Base-by-base conservation (phyloP, 768 basidiomycete species). In the Mycena crocata region DNA sequence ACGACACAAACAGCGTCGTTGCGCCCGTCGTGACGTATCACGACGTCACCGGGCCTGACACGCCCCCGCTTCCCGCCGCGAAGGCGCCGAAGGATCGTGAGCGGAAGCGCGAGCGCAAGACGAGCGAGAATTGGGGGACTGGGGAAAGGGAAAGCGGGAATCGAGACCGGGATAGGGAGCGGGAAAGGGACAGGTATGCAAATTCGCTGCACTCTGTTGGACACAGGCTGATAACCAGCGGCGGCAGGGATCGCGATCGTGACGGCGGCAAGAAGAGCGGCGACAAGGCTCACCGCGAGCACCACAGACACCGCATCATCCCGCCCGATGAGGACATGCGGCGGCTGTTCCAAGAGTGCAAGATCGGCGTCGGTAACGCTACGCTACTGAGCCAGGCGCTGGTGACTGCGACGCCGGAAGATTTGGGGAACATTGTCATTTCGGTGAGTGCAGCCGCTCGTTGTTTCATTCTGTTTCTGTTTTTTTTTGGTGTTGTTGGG, bases 291-390 rank as follows among this genome's bases (percentile, higher is more conserved):
- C 9, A 37, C 35, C n/a, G 35, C 9, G 35, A 15, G 35, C 35
- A 8, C 17, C 48, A 49, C 48, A 5, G 70, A 72, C 73, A 63
- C 32, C 39, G 37, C 40, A 78, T 89, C 48, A 87, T 96, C 37
- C 90, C 94, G 0, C 86, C 80, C 23, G 93, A 96, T 42, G 95
- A 97, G 71, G 94, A 98, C 71, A 93, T 95, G 54, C 84, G 90
- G 15, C 84, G 93, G 19, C 78, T 98, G 52, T 89, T 93, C 71
- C 89, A 94, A 70, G 96, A 98, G 76, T 95, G 94, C 77, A 90
- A 88, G 65, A 88, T 95, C 40, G 95, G 91, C 3, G 86, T 86
- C 60, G 92, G 92, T n/a, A 94, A 95, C 71, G 94, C 95, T 0
- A 80, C 82, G 45, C 71, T 96, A 12, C 82, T 97, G 17, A 85